A percentile compares a stretch with the other conserved stretches of the same genome.
These are phyloP conservation scores for Auricularia auricula-judae DNA, from an alignment of 768 basidiomycete genomes.

Conservation along the genomic window DNA sequence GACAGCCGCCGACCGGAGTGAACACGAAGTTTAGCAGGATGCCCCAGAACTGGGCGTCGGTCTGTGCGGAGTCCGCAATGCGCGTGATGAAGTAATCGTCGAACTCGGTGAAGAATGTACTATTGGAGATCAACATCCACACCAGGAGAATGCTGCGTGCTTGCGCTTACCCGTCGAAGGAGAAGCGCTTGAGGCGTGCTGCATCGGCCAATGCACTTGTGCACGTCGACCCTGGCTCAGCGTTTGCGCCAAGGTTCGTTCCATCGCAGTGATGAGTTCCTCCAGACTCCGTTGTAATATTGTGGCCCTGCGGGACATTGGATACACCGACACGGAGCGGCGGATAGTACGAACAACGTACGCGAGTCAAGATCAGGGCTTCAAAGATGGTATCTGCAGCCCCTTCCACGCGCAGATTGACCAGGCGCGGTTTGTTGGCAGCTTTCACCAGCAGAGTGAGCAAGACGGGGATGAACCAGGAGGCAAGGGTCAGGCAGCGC, in stretches of 20 bases:
- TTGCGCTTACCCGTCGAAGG: slow-evolving; percentile 28
- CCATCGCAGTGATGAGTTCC: slow-evolving; percentile 35
- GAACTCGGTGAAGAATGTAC: slow-evolving; percentile 24
- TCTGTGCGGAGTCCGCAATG: slow-evolving; percentile 23
- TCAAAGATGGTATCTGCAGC: slow-evolving; percentile 28
- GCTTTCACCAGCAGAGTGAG: neutral
- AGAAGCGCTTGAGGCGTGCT: slow-evolving; percentile 19
- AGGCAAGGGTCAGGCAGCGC: too few relatives aligned
- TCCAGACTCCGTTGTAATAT: slow-evolving; percentile 27
- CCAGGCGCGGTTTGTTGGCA: neutral
- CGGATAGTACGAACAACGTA: neutral
- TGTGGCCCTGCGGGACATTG: slow-evolving; percentile 19
- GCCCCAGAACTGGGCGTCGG: slow-evolving; percentile 25
- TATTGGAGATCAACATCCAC: slow-evolving; percentile 6
- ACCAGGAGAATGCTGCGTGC: neutral
- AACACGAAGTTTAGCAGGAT: slow-evolving; percentile 25
- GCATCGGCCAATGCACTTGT: slow-evolving; percentile 36
- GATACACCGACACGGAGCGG: neutral
- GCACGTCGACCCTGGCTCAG: slow-evolving; percentile 28
- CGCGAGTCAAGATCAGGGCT: slow-evolving; percentile 22
- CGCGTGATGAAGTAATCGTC: slow-evolving; percentile 34
- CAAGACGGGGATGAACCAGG: too few relatives aligned
- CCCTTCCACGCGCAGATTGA: slow-evolving; percentile 29
- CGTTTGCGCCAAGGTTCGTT: slow-evolving; percentile 26
- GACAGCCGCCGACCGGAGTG: slow-evolving; percentile 30